These are phyloP conservation scores for Endocladia muricata DNA, from an alignment of 31 red algal species.

Conservation along the genomic window DNA sequence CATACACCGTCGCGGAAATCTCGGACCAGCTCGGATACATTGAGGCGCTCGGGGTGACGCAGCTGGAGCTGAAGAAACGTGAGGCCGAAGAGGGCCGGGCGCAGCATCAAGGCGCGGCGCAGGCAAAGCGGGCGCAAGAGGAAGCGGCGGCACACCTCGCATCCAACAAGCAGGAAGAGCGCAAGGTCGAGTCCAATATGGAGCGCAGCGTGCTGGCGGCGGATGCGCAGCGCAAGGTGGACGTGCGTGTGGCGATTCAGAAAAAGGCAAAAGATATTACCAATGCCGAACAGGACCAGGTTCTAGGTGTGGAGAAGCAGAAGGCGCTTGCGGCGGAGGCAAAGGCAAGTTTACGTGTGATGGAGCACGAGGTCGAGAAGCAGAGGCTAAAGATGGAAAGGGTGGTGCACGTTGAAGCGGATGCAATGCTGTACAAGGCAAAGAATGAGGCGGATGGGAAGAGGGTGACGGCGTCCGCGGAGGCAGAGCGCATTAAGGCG, in stretches of 20 bases:
- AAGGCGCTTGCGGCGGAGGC: constrained; percentile 41
- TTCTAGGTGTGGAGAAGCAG: constrained; percentile 41
- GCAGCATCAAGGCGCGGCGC: constrained; percentile 20
- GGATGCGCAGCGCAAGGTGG: constrained; percentile 25
- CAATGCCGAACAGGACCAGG: constrained; percentile 34
- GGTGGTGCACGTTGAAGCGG: constrained; percentile 44
- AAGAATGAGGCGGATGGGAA: constrained; percentile 42
- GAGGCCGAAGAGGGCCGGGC: constrained; percentile 50
- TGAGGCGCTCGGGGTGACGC: constrained; percentile 49
- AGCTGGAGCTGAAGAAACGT: constrained; percentile 63
- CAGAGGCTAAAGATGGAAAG: constrained; percentile 41
- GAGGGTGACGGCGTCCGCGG: constrained; percentile 35
- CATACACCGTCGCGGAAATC: constrained; percentile 68
- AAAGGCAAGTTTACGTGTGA: constrained; percentile 47
- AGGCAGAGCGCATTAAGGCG: constrained; percentile 26
- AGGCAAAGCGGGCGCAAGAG: constrained; percentile 1
- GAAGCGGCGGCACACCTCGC: constrained; percentile 28
- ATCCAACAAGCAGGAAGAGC: constrained; percentile 31
- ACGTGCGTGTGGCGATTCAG: constrained; percentile 24
- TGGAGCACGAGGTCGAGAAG: constrained; percentile 46
- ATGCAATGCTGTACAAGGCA: constrained; percentile 57
- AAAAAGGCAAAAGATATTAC: constrained; percentile 34
- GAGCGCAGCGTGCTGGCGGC: constrained; percentile 8
- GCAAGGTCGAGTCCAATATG: constrained; percentile 44
- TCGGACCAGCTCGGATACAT: constrained; percentile 60